Evolutionary conservation across 495 filamentous ascomycete species (phyloP), one percentile per base, ranked within the genome.

Genomic region (Penicillium arizonense): DNA sequence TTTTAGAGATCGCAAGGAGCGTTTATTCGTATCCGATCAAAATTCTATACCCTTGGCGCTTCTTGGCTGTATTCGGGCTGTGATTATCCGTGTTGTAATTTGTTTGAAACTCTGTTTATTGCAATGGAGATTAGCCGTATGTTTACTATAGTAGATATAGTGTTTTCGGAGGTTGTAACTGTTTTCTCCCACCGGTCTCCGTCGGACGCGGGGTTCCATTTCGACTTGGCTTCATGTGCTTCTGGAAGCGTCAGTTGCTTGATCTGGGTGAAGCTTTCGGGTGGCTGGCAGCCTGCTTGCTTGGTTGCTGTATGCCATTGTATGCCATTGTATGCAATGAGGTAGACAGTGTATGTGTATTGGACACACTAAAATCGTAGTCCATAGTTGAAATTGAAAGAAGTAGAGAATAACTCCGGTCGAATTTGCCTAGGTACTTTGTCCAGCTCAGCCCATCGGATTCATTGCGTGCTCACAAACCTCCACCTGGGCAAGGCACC

Each of bases 21-120:
- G 28, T 30, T 26, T 30, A 10, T 30, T 9, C 28, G 28, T 55
- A 38, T 45, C 41, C 37, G 44, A 26, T 53, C 51, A 41, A 47
- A 49, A 52, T 44, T 56, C 59, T 60, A 65, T 65, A 65, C 62
- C 62, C 62, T 42, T 52, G 62, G 51, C 50, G 47, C 55, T 42
- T 38, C 47, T 38, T 32, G 35, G 40, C 13, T 38, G 3, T 49
- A 14, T 21, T 18, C 18, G 18, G 18, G 36, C 34, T n/a, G n/a
- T 51, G 45, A 53, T 54, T 50, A 7, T 52, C 13, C 44, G n/a
- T 43, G 20, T 10, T n/a, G 46, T 47, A 60, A 52, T 62, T 16
- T 57, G 43, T 21, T 47, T 59, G 56, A 59, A 62, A 64, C 59
- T 2, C 20, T 21, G 9, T 28, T 18, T 24, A 14, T 30, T 8